These are phyloP conservation scores for Kwoniella sp. DNA, from an alignment of 768 basidiomycete genomes.

Conservation along the genomic window DNA sequence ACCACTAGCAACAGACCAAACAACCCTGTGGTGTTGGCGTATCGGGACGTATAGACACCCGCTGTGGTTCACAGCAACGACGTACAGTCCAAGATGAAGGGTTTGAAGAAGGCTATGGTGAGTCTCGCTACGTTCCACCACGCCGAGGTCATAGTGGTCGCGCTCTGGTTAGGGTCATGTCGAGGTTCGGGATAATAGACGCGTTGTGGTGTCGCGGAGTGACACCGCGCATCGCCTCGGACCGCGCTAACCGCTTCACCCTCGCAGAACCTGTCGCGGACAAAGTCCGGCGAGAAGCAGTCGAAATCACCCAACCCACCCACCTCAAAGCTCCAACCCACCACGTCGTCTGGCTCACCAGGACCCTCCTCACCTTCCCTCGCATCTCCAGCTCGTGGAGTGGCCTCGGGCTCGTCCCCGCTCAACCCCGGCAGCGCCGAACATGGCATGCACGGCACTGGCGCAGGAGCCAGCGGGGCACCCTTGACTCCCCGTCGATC, in stretches of 20 bases:
- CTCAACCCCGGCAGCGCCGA: neutral
- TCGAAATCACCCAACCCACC: conserved; percentile 32
- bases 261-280: conserved; percentile 33
- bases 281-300: conserved; percentile 29
- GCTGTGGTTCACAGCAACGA: too few relatives aligned
- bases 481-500: conserved; percentile 41
- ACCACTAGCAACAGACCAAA: too few relatives aligned
- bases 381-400: conserved; percentile 23
- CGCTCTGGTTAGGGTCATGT: too few relatives aligned
- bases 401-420: neutral
- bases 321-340: conserved; percentile 24
- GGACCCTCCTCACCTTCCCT: conserved; percentile 36
- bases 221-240: too few relatives aligned
- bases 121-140: conserved; percentile 19
- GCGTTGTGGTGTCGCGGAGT: too few relatives aligned
- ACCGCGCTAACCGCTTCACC: too few relatives aligned
- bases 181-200: too few relatives aligned
- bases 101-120: conserved; percentile 53
- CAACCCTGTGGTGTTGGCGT: too few relatives aligned
- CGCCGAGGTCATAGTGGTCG: too few relatives aligned
- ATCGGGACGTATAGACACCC: too few relatives aligned
- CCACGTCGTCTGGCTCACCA: conserved; percentile 23
- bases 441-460: conserved; percentile 5
- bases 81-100: conserved; percentile 52
- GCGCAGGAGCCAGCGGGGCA: conserved; percentile 15